Conservation (phyloP, 75 land plant genomes). For the Selaginella moellendorffii region DNA sequence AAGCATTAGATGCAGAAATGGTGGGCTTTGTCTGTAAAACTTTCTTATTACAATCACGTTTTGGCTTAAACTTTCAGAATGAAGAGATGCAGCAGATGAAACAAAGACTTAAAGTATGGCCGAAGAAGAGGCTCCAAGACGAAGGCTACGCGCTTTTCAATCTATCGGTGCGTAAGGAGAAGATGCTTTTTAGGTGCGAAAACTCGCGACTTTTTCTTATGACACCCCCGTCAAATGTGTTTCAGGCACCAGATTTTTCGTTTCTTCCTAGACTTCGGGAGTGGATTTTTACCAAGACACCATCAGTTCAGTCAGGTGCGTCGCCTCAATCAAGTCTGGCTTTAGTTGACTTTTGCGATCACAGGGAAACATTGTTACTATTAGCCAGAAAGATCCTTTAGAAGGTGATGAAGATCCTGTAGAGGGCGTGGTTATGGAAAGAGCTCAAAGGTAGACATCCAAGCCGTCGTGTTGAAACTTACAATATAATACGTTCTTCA, state of each 20-base stretch:
- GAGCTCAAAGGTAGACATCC: slow-evolving; percentile 26
- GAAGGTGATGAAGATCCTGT: slow-evolving; percentile 23
- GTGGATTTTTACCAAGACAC: slow-evolving; percentile 24
- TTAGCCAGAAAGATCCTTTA: slow-evolving; percentile 24
- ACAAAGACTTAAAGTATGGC: slow-evolving; percentile 23
- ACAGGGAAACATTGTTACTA: slow-evolving; percentile 29
- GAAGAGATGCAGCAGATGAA: slow-evolving; percentile 28
- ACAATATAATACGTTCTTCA: slow-evolving; percentile 11
- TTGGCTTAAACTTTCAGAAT: slow-evolving; percentile 7
- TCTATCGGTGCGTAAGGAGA: slow-evolving; percentile 20
- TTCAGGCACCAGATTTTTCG: slow-evolving; percentile 10
- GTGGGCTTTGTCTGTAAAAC: slow-evolving; percentile 10
- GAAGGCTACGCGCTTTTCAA: slow-evolving; percentile 28
- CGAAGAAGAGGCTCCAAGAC: slow-evolving; percentile 19
- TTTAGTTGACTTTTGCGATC: neutral
- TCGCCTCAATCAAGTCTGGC: neutral
- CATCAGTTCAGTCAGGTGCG: slow-evolving; percentile 31
- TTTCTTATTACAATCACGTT: neutral
- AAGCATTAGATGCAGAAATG: slow-evolving; percentile 22
- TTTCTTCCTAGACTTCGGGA: slow-evolving; percentile 12
- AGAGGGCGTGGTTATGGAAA: slow-evolving; percentile 32
- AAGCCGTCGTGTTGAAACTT: slow-evolving; percentile 4
- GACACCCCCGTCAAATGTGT: neutral
- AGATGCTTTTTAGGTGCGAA: slow-evolving; percentile 18
- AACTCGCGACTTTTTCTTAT: neutral